Evolutionary conservation across 805 yeast genomes (phyloP), one percentile per base, ranked within the genome.

Genomic region (Clavispora santaluciae): DNA sequence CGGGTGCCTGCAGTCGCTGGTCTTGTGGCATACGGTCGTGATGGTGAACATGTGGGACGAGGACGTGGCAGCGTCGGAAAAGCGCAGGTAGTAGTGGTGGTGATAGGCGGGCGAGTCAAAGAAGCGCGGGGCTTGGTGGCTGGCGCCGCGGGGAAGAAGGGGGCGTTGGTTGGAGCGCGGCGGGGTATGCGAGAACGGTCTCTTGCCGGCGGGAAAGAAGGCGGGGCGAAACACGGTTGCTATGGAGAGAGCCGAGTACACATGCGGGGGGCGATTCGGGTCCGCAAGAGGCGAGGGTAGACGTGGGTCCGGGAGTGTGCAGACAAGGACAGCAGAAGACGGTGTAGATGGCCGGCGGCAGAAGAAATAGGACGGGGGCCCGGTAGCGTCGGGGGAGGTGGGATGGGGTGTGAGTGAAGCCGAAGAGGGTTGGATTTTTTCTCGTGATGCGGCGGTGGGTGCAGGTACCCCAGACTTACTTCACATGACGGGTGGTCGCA

Each of bases 1-100:
- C 0, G 90, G 86, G 46, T 75, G 78, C 18, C 58, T 53, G 1
- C 80, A 65, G 48, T 84, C 91, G 21, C 71, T 59, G 8, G 76
- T 68, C 23, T 67, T 64, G 55, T 79, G 88, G 15, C 79, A 62
- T 1, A 81, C 57, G 4, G 80, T 72, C 3, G 72, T 65, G 24
- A 81, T 49, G 15, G 73, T 66, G 51, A 74, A 80, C 76, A 76
- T 76, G 23, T 29, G 40, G 12, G 43, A 34, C 4, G 47, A 40
- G 7, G 39, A 22, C 11, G 36, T 35, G 13, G 33, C 22, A 26
- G 31, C 31, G 29, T 44, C 44, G 16, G 23, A 30, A 28, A 18
- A 41, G 7, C 42, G 35, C 24, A 16, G 41, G 34, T 46, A 49
- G 36, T 35, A 40, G 13, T 22, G 9, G 15, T 36, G 11, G 30